phyloP scores from a whole-genome alignment of 2,329 filamentous ascomycete species.

The Phialophora verrucosa region DNA sequence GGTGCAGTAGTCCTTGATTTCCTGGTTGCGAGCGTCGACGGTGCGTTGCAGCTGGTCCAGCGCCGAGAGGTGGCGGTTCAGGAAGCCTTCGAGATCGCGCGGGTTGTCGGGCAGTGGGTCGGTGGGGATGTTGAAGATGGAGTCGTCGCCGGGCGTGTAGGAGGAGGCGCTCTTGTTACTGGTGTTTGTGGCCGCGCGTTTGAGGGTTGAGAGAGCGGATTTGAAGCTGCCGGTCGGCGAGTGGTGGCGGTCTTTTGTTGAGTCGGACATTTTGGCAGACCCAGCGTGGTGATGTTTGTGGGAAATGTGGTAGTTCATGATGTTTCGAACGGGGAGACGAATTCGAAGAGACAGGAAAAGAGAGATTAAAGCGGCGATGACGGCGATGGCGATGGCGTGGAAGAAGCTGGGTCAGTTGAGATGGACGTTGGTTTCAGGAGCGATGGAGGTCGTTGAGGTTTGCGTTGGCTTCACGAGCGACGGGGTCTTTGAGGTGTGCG shows the following conservation, averaged over 20 bases:
- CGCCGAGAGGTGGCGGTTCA: conserved; percentile 17
- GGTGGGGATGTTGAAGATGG: background rate
- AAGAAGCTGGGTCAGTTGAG: conserved; percentile 2
- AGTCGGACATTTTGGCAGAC: conserved; percentile 2
- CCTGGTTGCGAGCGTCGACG: conserved; percentile 14
- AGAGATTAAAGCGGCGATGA: background rate
- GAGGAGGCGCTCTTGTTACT: conserved; percentile 18
- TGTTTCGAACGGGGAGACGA: background rate
- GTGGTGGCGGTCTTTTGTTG: conserved; percentile 5
- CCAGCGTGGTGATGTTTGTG: conserved; percentile 5
- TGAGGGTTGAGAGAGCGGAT: conserved; percentile 21
- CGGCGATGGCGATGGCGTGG: background rate
- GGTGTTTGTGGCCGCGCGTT: conserved; percentile 21
- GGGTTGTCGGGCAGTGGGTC: conserved; percentile 20
- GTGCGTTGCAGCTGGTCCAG: conserved; percentile 21
- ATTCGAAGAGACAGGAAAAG: background rate
- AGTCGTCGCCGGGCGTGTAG: conserved; percentile 7
- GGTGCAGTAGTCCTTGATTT: conserved; percentile 22
- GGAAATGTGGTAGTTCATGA: background rate
- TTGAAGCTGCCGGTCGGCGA: conserved; percentile 21
- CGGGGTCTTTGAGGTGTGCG: background rate
- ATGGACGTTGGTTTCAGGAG: background rate
- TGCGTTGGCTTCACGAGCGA: background rate
- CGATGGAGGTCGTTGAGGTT: background rate
- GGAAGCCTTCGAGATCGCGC: conserved; percentile 21